Evolutionary conservation across 345 rosid species (phyloP).

Genomic region (Syzygium jambos): DNA sequence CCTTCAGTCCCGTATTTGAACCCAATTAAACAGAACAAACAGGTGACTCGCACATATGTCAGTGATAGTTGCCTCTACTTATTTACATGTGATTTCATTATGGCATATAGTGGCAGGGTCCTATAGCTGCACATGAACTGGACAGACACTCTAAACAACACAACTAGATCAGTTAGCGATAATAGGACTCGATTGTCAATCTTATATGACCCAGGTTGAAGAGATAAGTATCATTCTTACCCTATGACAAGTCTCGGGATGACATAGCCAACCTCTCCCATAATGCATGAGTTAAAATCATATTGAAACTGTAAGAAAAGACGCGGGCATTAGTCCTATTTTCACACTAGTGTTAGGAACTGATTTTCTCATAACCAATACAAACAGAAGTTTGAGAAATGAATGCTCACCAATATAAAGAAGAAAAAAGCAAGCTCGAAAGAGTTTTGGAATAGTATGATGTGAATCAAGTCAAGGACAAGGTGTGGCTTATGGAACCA

Average conservation of each 20-base stretch:
- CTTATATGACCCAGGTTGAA: not conserved
- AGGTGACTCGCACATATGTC: not conserved
- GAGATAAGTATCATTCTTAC: slow-evolving; percentile 20
- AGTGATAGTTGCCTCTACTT: not conserved
- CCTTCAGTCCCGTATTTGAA: not conserved
- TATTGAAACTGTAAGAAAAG: slow-evolving; percentile 44
- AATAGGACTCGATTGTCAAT: not conserved
- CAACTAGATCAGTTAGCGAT: not conserved
- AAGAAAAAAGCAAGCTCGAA: slow-evolving; percentile 76
- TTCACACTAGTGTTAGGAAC: not conserved
- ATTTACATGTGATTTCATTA: slow-evolving; percentile 61
- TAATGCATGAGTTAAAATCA: slow-evolving; percentile 65
- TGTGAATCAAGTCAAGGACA: slow-evolving; percentile 55
- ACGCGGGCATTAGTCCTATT: not conserved
- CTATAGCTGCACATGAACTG: slow-evolving; percentile 80
- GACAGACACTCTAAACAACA: slow-evolving; percentile 31
- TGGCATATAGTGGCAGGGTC: slow-evolving; percentile 78
- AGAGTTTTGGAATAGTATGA: slow-evolving; percentile 78
- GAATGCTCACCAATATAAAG: slow-evolving; percentile 51
- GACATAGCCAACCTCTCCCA: slow-evolving; percentile 48
- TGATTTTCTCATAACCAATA: not conserved
- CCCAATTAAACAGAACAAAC: not conserved
- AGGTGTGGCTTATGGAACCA: slow-evolving; percentile 56
- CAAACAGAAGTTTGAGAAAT: not conserved
- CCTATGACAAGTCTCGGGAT: slow-evolving; percentile 68